Evolutionary conservation across 495 filamentous ascomycete genomes (phyloP).

Genomic region (Talaromyces proteolyticus): DNA sequence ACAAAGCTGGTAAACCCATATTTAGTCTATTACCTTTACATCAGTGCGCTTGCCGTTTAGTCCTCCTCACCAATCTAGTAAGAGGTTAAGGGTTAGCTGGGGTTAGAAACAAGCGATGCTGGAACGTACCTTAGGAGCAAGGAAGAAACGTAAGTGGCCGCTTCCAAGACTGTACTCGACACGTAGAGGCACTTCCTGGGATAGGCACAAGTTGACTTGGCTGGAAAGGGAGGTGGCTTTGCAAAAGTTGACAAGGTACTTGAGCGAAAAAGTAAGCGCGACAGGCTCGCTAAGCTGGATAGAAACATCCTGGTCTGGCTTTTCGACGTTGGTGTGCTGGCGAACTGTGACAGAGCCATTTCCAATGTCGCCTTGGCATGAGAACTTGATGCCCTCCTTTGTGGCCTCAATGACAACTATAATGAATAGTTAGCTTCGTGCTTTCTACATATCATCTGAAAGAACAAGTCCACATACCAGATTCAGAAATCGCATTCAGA

Average conservation of each 20-base stretch:
- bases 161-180: constrained; percentile 87
- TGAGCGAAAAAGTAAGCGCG: constrained; percentile 94
- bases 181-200: constrained; percentile 90
- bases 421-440: not conserved
- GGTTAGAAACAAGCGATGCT: not conserved
- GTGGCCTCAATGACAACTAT: constrained; percentile 90
- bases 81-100: constrained; percentile 6
- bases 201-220: constrained; percentile 85
- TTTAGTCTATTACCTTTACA: constrained; percentile 5
- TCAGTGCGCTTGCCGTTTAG: constrained; percentile 36
- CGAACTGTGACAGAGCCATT: constrained; percentile 89
- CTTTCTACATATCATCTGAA: not conserved
- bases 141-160: constrained; percentile 93
- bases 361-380: constrained; percentile 89
- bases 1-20: not conserved
- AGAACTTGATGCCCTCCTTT: constrained; percentile 98
- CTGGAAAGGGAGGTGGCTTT: constrained; percentile 83
- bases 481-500: constrained; percentile 85
- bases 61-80: constrained; percentile 86
- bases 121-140: constrained; percentile 85
- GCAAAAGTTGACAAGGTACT: constrained; percentile 99
- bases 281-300: constrained; percentile 92
- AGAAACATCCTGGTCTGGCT: constrained; percentile 77
- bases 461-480: constrained; percentile 52
- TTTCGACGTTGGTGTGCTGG: constrained; percentile 84